Evolutionary conservation across 148 eudicot genomes (phyloP), one percentile per base, ranked within the genome.

Genomic region (Rhododendron simsii): DNA sequence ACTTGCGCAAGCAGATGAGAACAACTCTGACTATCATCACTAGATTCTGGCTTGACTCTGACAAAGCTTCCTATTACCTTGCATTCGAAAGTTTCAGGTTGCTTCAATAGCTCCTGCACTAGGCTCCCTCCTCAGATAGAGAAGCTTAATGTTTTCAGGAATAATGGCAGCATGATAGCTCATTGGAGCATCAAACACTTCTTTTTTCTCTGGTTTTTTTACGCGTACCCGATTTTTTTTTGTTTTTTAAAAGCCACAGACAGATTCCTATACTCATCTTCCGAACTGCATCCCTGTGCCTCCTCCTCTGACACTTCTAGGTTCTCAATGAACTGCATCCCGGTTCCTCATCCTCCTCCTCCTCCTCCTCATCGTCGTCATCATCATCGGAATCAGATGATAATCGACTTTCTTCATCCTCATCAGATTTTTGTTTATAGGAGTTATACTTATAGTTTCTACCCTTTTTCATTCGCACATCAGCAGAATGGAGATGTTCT

Each of bases 21-120:
- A 75, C 55, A 82, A 88, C 77, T 92, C 71, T 84, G 82, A 28
- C 47, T 74, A 57, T 63, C 78, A 87, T 91, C 91, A 90, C 86
- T 59, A 30, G 92, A 85, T 48, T 90, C 93, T 69, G 91, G 88
- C 90, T 93, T 95, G 75, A 93, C 92, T 88, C 93, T 91, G 87
- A 97, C 96, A 90, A 97, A 93, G 90, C 95, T 91, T 88, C 98
- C 99, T 37, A 88, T 74, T 61, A 94, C 90, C 87, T 93, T 95
- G 85, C 88, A 83, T 88, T 93, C 94, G 86, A 93, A 94, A 71
- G 89, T 86, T 87, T 95, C 98, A 65, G 90, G 85, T n/a, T 91
- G 84, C 88, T 91, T 92, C 79, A 86, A 71, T 59, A 97, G 86
- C 82, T 91, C 91, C 87, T 92, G 87, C 84, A 93, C 87, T 78